These are phyloP conservation scores for Plantago coronopus DNA, from an alignment of 305 asterid genomes.

Conservation along the genomic window DNA sequence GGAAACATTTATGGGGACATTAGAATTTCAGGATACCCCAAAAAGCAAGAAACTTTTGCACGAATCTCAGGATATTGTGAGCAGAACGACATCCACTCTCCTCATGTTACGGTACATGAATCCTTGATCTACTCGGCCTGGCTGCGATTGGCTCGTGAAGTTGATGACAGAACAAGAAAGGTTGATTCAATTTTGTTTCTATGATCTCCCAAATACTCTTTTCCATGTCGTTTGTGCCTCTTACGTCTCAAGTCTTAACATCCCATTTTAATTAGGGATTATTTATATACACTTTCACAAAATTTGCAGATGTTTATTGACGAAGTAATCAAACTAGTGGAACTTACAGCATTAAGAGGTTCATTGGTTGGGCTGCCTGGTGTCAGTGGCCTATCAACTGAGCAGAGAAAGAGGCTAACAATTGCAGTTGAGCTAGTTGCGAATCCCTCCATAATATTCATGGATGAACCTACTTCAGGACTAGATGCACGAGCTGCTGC, in stretches of 20 bases:
- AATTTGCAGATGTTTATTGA: slow-evolving; percentile 32
- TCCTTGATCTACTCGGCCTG: slow-evolving; percentile 40
- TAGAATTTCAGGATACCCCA: slow-evolving; percentile 39
- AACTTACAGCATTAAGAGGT: slow-evolving; percentile 29
- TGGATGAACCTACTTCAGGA: slow-evolving; percentile 47
- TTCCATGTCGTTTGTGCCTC: too few relatives aligned
- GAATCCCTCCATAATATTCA: slow-evolving; percentile 39
- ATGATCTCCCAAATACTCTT: too few relatives aligned
- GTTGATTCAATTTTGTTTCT: slow-evolving; percentile 10
- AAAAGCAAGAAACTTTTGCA: slow-evolving; percentile 41
- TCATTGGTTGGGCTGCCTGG: slow-evolving; percentile 43
- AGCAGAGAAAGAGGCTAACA: slow-evolving; percentile 46
- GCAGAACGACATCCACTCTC: slow-evolving; percentile 37
- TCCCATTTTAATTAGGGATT: too few relatives aligned
- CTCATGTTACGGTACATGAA: slow-evolving; percentile 39
- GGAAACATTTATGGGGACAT: slow-evolving; percentile 38
- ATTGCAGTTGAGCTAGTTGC: too few relatives aligned
- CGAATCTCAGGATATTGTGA: slow-evolving; percentile 46
- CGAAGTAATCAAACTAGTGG: slow-evolving; percentile 41
- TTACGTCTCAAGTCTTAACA: too few relatives aligned
- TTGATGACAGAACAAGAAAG: slow-evolving; percentile 32
- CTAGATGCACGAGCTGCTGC: slow-evolving; percentile 44
- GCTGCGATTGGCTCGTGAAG: slow-evolving; percentile 36
- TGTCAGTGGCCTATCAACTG: slow-evolving; percentile 39
- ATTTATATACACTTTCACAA: neutral